Evolutionary conservation across 75 land plant genomes (phyloP).

Genomic region (Pinus albicaulis): DNA sequence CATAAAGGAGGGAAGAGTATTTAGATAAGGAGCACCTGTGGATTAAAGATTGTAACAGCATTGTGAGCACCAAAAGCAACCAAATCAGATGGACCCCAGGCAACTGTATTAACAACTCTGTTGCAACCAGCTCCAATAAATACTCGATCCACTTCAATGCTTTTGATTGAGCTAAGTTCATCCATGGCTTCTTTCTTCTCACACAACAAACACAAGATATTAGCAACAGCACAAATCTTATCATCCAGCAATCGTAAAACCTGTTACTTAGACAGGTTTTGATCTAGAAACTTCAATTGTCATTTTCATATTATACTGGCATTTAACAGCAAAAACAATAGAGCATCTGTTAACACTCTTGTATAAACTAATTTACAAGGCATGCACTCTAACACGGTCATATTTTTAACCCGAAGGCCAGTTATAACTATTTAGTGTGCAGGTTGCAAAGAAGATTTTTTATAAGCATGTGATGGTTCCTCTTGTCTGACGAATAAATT

Average conservation of each 20-base stretch:
- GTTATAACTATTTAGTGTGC: no score
- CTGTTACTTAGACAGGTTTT: background rate
- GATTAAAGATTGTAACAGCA: constrained; percentile 85
- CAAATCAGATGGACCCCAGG: constrained; percentile 80
- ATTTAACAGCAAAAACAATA: no score
- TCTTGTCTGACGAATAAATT: no score
- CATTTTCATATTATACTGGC: no score
- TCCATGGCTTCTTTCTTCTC: constrained; percentile 3
- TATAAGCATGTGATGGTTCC: no score
- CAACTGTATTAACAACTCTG: constrained; percentile 76
- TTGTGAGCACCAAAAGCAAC: constrained; percentile 94
- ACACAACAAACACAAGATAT: background rate
- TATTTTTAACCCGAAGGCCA: no score
- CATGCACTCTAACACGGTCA: no score
- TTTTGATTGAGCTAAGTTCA: background rate
- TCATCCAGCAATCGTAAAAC: background rate
- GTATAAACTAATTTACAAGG: no score
- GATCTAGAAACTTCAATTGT: background rate
- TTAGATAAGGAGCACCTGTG: constrained; percentile 46
- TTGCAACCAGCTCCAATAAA: constrained; percentile 96
- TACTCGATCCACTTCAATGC: constrained; percentile 36
- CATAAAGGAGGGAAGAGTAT: background rate
- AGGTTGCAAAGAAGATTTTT: no score
- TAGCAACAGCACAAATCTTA: background rate
- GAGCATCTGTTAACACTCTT: no score